Conservation (phyloP, 768 basidiomycete species). For the Pisolithus microcarpus region DNA sequence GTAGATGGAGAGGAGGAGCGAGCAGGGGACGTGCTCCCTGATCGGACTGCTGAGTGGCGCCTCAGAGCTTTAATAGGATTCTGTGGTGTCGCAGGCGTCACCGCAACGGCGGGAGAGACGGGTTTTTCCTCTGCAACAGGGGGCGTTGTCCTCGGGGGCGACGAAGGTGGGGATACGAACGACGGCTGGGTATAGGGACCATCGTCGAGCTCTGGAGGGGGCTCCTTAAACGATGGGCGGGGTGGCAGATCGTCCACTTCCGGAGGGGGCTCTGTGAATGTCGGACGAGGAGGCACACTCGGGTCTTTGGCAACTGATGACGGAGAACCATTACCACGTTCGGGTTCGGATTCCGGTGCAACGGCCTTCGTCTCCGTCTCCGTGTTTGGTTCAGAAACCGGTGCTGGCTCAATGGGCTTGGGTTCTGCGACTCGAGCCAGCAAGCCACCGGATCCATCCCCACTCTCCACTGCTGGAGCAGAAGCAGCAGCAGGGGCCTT, state of each 20-base stretch:
- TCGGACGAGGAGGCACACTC: constrained; percentile 30
- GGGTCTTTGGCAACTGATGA: constrained; percentile 8
- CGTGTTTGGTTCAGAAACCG: background rate
- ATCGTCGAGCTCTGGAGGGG: constrained; percentile 52
- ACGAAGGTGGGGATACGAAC: constrained; percentile 33
- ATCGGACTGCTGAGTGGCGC: constrained; percentile 28
- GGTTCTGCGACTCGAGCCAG: constrained; percentile 13
- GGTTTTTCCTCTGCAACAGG: constrained; percentile 16
- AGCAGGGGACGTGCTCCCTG: constrained; percentile 30
- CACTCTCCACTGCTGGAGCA: constrained; percentile 9
- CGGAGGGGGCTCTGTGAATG: constrained; percentile 59
- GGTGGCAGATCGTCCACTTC: constrained; percentile 24
- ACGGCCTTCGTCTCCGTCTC: constrained; percentile 6
- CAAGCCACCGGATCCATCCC: constrained; percentile 11
- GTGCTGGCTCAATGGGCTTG: constrained; percentile 6
- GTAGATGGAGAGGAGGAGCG: constrained; percentile 40
- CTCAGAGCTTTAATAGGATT: constrained; percentile 41
- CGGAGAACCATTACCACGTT: background rate
- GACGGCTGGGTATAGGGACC: constrained; percentile 29
- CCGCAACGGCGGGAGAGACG: constrained; percentile 28
- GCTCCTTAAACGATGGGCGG: constrained; percentile 54
- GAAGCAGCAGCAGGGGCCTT: constrained; percentile 34
- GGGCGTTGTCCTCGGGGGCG: constrained; percentile 8
- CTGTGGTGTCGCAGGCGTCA: constrained; percentile 44
- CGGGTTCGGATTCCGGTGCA: constrained; percentile 23